Evolutionary conservation across 1,284 basidiomycete species (phyloP).

Genomic region (Melampsora allii-populina): DNA sequence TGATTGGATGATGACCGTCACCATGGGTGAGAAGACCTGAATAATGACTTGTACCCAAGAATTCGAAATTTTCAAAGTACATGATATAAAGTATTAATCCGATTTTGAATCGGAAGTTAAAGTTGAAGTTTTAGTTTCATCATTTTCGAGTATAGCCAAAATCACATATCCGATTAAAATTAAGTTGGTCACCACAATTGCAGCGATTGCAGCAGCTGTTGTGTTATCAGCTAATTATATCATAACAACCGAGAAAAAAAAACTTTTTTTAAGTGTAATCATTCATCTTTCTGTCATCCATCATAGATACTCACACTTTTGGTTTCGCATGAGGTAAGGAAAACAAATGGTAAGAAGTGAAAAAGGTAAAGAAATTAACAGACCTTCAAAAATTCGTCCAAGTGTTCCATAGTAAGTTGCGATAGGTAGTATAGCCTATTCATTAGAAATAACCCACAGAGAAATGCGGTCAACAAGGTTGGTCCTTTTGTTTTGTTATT

Average conservation of each 20-base stretch:
- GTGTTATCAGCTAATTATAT: slow-evolving; percentile 24
- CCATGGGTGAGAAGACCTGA: too few relatives aligned
- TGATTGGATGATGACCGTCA: too few relatives aligned
- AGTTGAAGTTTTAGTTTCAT: slow-evolving; percentile 5
- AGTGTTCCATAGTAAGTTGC: slow-evolving; percentile 32
- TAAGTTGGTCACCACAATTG: slow-evolving; percentile 40
- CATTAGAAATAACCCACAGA: not conserved
- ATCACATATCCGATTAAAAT: slow-evolving; percentile 35
- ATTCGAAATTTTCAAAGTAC: too few relatives aligned
- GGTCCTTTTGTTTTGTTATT: not conserved
- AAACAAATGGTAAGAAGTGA: not conserved
- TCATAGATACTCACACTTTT: not conserved
- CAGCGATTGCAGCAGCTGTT: slow-evolving; percentile 27
- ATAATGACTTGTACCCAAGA: too few relatives aligned
- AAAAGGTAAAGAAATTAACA: not conserved
- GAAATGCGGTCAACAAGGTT: not conserved
- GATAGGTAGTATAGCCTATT: slow-evolving; percentile 29
- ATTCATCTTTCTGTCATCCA: not conserved
- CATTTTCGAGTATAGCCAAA: slow-evolving; percentile 17
- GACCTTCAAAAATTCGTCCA: slow-evolving; percentile 30
- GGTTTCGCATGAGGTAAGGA: not conserved
- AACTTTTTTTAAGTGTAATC: not conserved
- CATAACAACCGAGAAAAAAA: not conserved
- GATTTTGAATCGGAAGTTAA: not conserved
- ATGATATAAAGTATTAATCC: too few relatives aligned